Base-by-base conservation (phyloP, 192 early-diverging fungal species). In the Umbelopsis isabellina region DNA sequence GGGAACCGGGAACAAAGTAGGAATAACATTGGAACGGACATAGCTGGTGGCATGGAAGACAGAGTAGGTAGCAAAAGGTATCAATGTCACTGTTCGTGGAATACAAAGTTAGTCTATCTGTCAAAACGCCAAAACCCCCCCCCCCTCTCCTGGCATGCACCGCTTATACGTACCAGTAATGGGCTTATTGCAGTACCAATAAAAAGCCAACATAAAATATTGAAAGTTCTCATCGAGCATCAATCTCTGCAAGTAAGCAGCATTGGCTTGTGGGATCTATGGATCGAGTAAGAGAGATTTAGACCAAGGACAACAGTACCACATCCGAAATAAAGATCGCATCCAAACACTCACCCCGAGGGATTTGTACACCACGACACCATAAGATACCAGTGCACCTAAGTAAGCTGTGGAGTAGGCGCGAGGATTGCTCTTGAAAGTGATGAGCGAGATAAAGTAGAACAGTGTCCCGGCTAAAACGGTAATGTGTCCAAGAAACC, bases 331-430 rank as follows among this genome's bases (percentile, higher is more conserved):
- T 13, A 46, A 20, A 8, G 48, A 66, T 16, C 18, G 65, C 58
- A 30, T 20, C 45, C 7, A 70, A 23, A 5, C 16, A 85, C 86
- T 87, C 84, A 92, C 90, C 35, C 91, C 91, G 73, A 89, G 86
- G 27, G 88, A 83, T 75, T 92, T 93, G 79, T 90, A 91, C 66
- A 93, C 80, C 48, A 94, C 91, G 49, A 94, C 90, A 45, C 87
- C 85, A 76, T 91, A 94, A 49, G 84, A 86, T 23, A 92, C 41
- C 20, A 91, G 66, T 8, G 90, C 89, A 20, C 92, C 91, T 33
- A 85, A 75, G 67, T 86, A 91, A 13, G 89, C 90, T 65, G 82
- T 84, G 10, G 75, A 70, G 75, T 93, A 93, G 7, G 77, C 46
- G 23, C 75, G 58, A 2, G 75, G 70, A 55, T 74, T 79, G 46